Conservation (phyloP, 2,329 filamentous ascomycete species). For the Drechslerella dactyloides region DNA sequence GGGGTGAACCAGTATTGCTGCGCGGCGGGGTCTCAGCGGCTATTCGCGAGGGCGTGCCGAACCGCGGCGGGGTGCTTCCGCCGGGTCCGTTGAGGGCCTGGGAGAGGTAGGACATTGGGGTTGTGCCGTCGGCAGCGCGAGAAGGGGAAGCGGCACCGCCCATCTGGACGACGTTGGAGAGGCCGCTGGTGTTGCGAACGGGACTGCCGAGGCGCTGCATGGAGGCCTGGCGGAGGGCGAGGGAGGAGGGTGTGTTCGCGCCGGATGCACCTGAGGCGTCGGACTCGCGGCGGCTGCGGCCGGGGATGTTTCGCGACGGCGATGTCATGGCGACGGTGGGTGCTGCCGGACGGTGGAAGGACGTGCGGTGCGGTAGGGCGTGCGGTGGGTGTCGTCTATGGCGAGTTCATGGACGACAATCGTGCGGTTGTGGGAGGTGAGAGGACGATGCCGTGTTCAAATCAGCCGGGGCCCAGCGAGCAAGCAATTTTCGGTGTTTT, state of each 20-base stretch:
- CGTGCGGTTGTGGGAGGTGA: neutral
- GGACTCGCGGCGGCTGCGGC: slow-evolving; percentile 34
- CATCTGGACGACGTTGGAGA: slow-evolving; percentile 42
- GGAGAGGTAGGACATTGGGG: slow-evolving; percentile 71
- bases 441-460: slow-evolving; percentile 3
- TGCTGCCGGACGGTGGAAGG: neutral
- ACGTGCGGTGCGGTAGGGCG: neutral
- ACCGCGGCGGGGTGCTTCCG: slow-evolving; percentile 72
- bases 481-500: slow-evolving; percentile 18
- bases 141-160: slow-evolving; percentile 22
- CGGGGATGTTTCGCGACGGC: slow-evolving; percentile 42
- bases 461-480: neutral
- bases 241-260: slow-evolving; percentile 26
- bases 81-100: slow-evolving; percentile 64
- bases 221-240: slow-evolving; percentile 20
- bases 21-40: slow-evolving; percentile 55
- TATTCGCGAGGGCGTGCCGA: slow-evolving; percentile 69
- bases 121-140: slow-evolving; percentile 9
- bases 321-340: slow-evolving; percentile 30
- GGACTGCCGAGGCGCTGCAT: slow-evolving; percentile 45
- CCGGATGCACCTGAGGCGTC: slow-evolving; percentile 24
- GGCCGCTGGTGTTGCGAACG: slow-evolving; percentile 23
- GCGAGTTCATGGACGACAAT: slow-evolving; percentile 41
- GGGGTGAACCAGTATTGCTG: slow-evolving; percentile 61
- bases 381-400: slow-evolving; percentile 15